Evolutionary conservation across 1,139 yeast genomes (phyloP).

Genomic region (Sugiyamaella pinicola): DNA sequence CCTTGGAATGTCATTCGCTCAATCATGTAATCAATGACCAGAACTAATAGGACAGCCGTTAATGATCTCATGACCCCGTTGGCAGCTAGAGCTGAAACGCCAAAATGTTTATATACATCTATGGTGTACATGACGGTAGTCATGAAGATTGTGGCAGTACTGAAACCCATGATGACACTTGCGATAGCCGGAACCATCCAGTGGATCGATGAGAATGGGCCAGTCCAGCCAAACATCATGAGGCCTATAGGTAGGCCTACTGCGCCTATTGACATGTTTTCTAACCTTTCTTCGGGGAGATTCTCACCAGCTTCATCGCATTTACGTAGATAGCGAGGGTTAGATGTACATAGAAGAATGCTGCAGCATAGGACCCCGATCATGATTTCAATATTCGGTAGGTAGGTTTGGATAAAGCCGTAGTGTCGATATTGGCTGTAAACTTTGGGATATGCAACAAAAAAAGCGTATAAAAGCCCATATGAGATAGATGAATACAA

Average conservation of each 20-base stretch:
- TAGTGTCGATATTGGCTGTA: slow-evolving; percentile 16
- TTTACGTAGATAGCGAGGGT: slow-evolving; percentile 16
- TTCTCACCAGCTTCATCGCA: slow-evolving; percentile 14
- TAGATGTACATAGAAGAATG: slow-evolving; percentile 7
- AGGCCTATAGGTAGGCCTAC: slow-evolving; percentile 54
- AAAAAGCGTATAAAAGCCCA: slow-evolving; percentile 17
- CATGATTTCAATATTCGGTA: slow-evolving; percentile 17
- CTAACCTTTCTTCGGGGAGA: slow-evolving; percentile 20
- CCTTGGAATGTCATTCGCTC: slow-evolving; percentile 22
- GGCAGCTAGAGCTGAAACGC: slow-evolving; percentile 61
- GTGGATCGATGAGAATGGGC: slow-evolving; percentile 52
- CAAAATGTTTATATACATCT: slow-evolving; percentile 68
- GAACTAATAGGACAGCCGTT: slow-evolving; percentile 20
- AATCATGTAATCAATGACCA: slow-evolving; percentile 21
- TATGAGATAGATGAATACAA: slow-evolving; percentile 20
- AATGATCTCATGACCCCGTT: slow-evolving; percentile 53
- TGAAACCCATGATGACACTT: slow-evolving; percentile 75
- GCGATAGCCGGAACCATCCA: slow-evolving; percentile 82
- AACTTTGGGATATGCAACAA: slow-evolving; percentile 21
- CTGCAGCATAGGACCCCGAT: slow-evolving; percentile 18
- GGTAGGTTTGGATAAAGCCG: slow-evolving; percentile 14
- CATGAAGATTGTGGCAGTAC: slow-evolving; percentile 71
- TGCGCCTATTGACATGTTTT: slow-evolving; percentile 46
- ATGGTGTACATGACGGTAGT: slow-evolving; percentile 68
- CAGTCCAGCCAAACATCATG: slow-evolving; percentile 50